These are phyloP conservation scores for Mycena maculata DNA, from an alignment of 768 basidiomycete species.

Conservation along the genomic window DNA sequence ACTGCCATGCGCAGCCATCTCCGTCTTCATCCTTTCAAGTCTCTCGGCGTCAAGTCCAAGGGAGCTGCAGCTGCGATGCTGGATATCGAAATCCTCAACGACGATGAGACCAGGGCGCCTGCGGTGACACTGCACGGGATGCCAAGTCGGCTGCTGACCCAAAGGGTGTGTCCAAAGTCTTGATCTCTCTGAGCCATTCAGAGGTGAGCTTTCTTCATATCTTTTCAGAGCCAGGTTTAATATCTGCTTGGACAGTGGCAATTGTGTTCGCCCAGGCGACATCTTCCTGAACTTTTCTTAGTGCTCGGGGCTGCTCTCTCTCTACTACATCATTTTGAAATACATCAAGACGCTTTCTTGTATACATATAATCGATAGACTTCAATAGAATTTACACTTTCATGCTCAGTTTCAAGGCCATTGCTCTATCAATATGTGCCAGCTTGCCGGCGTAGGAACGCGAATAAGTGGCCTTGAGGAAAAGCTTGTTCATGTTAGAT, in stretches of 20 bases:
- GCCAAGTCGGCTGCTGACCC: slow-evolving; percentile 77
- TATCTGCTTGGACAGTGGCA: slow-evolving; percentile 72
- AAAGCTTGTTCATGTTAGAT: too few relatives aligned
- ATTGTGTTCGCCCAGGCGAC: slow-evolving; percentile 89
- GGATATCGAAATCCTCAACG: slow-evolving; percentile 94
- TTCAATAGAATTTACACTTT: slow-evolving; percentile 13
- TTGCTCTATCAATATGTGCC: too few relatives aligned
- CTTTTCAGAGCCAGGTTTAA: neutral
- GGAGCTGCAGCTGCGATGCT: slow-evolving; percentile 96
- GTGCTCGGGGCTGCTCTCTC: neutral
- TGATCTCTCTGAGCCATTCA: slow-evolving; percentile 93
- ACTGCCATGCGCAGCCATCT: slow-evolving; percentile 89
- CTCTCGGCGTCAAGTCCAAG: slow-evolving; percentile 87
- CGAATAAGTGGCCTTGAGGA: too few relatives aligned
- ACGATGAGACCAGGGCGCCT: slow-evolving; percentile 78
- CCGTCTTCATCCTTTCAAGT: slow-evolving; percentile 96
- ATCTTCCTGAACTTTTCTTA: slow-evolving; percentile 42
- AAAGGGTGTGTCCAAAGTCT: slow-evolving; percentile 79
- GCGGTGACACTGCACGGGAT: slow-evolving; percentile 83
- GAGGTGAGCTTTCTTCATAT: slow-evolving; percentile 65
- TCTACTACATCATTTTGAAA: slow-evolving; percentile 26
- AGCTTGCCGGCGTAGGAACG: too few relatives aligned
- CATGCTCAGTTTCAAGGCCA: neutral
- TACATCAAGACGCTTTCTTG: slow-evolving; percentile 14
- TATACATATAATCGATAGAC: slow-evolving; percentile 1